Base-by-base conservation (phyloP, 2,329 filamentous ascomycete genomes). In the Simplicillium aogashimaense region DNA sequence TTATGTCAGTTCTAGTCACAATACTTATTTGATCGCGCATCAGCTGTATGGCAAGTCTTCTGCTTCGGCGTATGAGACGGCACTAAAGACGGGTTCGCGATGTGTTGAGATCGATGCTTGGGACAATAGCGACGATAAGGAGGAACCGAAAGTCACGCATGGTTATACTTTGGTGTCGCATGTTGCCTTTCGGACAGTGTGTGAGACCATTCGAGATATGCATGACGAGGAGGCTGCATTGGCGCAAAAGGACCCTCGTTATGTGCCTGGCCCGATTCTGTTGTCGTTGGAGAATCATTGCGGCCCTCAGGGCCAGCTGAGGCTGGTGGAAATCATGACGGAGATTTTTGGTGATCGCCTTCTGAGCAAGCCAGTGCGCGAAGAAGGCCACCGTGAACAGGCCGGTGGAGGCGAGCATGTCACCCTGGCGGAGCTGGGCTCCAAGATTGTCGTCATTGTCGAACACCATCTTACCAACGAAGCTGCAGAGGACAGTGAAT, bases 91-190 rank as follows among this genome's bases (percentile, higher is more conserved):
- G 1, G 81, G 81, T 2, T 78, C 78, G 2, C 67, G 81, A 7
- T 86, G 81, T 49, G 79, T 86, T 30, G 81, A 86, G 58, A 85
- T 85, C 40, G 81, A 85, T 51, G 81, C 77, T 2, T 86, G 81
- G 81, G 79, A 85, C 50, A 68, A 80, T 36, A 64, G 71, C 30
- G 71, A 77, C 8, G 56, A 81, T 49, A 60, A 59, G 31, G 67
- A 76, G 9, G 80, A 83, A 54, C 80, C 79, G 4, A 83, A 82
- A 53, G 79, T 83, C 39, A 84, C 80, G 0, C 80, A 84, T 51
- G 80, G 80, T 1, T 83, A 76, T 54, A 83, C 80, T 0, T 63
- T 83, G 2, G 78, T 82, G 4, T 82, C 78, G 8, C 63, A 82
- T 49, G 76, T 83, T 17, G 64, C 73, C 0, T 83, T 84, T 52